Percentiles rank a stretch among this genome's conserved stretches.
These are phyloP conservation scores for Tubosaeta sp. DNA, from an alignment of 768 basidiomycete genomes.

Conservation along the genomic window DNA sequence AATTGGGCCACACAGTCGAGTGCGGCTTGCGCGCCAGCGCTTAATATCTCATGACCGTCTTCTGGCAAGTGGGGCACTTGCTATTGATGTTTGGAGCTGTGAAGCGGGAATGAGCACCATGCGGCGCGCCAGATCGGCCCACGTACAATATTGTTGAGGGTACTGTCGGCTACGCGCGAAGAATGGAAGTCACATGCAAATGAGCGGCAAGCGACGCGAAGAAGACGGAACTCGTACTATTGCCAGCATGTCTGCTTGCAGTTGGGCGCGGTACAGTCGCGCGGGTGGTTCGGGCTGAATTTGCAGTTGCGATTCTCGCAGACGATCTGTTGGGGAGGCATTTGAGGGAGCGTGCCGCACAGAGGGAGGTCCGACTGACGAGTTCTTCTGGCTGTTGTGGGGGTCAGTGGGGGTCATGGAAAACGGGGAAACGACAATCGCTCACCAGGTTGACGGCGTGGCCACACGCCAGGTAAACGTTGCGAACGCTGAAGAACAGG, in stretches of 20 bases:
- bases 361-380: conserved; percentile 12
- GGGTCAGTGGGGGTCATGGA: conserved; percentile 7
- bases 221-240: conserved; percentile 34
- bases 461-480: conserved; percentile 45
- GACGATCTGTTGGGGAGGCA: conserved; percentile 34
- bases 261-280: conserved; percentile 35
- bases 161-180: conserved; percentile 34
- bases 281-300: conserved; percentile 52
- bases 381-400: conserved; percentile 36
- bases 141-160: conserved; percentile 46
- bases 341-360: conserved; percentile 6
- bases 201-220: conserved; percentile 11
- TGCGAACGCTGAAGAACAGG: conserved; percentile 36
- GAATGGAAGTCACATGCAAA: conserved; percentile 1
- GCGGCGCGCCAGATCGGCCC: neutral
- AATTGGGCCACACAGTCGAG: conserved; percentile 4
- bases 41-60: conserved; percentile 24
- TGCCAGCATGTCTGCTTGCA: conserved; percentile 48
- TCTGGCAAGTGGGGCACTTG: conserved; percentile 39
- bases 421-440: neutral
- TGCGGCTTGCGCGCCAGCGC: neutral
- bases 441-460: conserved; percentile 44
- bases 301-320: conserved; percentile 47
- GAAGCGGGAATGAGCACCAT: neutral
- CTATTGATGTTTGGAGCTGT: conserved; percentile 42